A percentile compares a stretch with the other conserved stretches of the same genome.
Evolutionary conservation across 805 yeast species (phyloP).

Genomic region (Candida hungchunana): DNA sequence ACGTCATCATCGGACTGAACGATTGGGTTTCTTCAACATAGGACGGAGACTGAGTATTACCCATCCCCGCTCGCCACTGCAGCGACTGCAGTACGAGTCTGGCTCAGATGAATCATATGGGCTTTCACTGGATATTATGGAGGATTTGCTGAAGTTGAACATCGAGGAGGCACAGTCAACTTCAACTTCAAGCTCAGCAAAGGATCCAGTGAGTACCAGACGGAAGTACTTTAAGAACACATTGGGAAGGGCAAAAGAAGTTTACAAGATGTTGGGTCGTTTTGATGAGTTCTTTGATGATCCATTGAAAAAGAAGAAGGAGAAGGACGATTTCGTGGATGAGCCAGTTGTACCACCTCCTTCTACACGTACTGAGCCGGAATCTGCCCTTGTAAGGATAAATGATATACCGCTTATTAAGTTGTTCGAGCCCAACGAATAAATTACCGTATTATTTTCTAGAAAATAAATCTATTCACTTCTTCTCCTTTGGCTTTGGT

Average conservation of each 20-base stretch:
- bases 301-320: conserved; percentile 2
- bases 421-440: too few relatives aligned
- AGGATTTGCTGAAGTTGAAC: neutral
- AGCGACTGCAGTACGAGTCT: too few relatives aligned
- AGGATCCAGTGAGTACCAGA: conserved; percentile 6
- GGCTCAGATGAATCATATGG: too few relatives aligned
- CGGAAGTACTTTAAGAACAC: conserved; percentile 5
- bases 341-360: conserved; percentile 7
- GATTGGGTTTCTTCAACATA: neutral
- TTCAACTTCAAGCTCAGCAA: conserved; percentile 3
- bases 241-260: conserved; percentile 7
- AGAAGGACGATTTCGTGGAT: neutral
- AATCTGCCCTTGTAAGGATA: too few relatives aligned
- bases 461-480: neutral
- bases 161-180: neutral
- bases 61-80: too few relatives aligned
- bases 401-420: too few relatives aligned
- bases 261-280: conserved; percentile 14
- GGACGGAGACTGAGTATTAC: conserved; percentile 1
- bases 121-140: neutral
- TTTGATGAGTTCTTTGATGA: conserved; percentile 13
- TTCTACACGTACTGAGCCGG: conserved; percentile 2
- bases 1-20: too few relatives aligned
- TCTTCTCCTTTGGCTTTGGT: conserved; percentile 45
- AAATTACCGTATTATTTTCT: neutral